Evolutionary conservation across 2,329 filamentous ascomycete genomes (phyloP), one percentile per base, ranked within the genome.

Genomic region (Aspergillus felis): DNA sequence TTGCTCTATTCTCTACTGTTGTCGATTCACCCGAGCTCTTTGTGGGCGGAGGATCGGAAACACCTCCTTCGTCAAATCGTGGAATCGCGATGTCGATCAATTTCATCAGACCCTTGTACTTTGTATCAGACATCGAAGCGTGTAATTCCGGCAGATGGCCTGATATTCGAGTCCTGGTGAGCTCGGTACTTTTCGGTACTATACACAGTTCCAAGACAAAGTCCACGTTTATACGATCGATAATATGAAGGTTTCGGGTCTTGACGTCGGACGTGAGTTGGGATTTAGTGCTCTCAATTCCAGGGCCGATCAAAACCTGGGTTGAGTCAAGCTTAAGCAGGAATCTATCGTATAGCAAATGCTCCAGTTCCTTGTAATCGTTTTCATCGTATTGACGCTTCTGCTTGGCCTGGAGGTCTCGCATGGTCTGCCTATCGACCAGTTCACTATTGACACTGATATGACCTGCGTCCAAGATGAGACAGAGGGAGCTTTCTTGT

Each of bases 341-440:
- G 73, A 99, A 99, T 55, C 92, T 94, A 80, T 99, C 94, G 70
- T 99, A 99, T 89, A 99, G 96, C 66, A 96, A 81, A 17, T 89
- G 90, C 72, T 97, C 92, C 3, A 99, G 84, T 49, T 88, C 85
- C 72, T 89, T 88, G 72, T 91, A 91, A 69, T 99, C 95, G 59
- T 93, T 87, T 14, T 95, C 91, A 6, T 87, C 94, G 69, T 95
- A 97, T 27, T 89, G 81, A 56, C 92, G 88, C 55, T 87, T 89
- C 68, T 97, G 91, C 70, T 97, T 99, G 22, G 88, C 86, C 69
- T 97, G 92, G 2, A 99, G 87, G 58, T 97, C 88, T 64, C 88
- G 88, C 74, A 97, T 82, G 0, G 91, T 96, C n/a, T 87, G 84
- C 68, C 94, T 89, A 68, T 97, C 92, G 17, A 97, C 93, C 22